Percentiles rank a stretch among this genome's conserved stretches.
These are phyloP conservation scores for Aurinia saxatilis DNA, from an alignment of 345 rosid species.

Conservation along the genomic window DNA sequence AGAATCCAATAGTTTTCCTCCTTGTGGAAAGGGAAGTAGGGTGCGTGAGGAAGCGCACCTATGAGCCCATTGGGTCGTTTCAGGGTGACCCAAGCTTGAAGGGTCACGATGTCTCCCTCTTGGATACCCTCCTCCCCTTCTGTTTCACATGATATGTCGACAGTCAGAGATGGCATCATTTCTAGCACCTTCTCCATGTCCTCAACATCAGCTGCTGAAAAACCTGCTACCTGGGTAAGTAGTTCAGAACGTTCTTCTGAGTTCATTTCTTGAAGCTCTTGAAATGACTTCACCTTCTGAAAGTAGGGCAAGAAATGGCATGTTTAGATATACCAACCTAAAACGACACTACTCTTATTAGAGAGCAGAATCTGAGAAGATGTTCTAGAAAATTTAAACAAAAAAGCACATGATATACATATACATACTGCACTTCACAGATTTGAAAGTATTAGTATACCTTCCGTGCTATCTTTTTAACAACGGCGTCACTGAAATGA, in stretches of 20 bases:
- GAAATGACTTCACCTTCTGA: conserved; percentile 91
- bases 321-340: neutral
- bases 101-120: conserved; percentile 83
- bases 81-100: conserved; percentile 86
- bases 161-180: conserved; percentile 85
- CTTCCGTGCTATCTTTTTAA: conserved; percentile 94
- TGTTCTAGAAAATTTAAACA: neutral
- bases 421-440: neutral
- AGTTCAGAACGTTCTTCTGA: conserved; percentile 66
- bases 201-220: conserved; percentile 55
- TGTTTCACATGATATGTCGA: conserved; percentile 87
- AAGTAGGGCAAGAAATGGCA: conserved; percentile 16
- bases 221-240: conserved; percentile 73
- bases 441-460: conserved; percentile 30
- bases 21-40: conserved; percentile 83
- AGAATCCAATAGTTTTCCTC: conserved; percentile 94
- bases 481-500: conserved; percentile 66
- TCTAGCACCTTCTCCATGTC: conserved; percentile 79
- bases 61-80: conserved; percentile 71
- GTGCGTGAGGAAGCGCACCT: conserved; percentile 86
- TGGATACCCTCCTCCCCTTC: conserved; percentile 98
- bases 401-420: conserved; percentile 3
- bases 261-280: conserved; percentile 72
- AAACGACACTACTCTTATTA: neutral
- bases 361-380: conserved; percentile 4